These are phyloP conservation scores for Erysiphe pulchra DNA, from an alignment of 2,329 filamentous ascomycete species.

Conservation along the genomic window DNA sequence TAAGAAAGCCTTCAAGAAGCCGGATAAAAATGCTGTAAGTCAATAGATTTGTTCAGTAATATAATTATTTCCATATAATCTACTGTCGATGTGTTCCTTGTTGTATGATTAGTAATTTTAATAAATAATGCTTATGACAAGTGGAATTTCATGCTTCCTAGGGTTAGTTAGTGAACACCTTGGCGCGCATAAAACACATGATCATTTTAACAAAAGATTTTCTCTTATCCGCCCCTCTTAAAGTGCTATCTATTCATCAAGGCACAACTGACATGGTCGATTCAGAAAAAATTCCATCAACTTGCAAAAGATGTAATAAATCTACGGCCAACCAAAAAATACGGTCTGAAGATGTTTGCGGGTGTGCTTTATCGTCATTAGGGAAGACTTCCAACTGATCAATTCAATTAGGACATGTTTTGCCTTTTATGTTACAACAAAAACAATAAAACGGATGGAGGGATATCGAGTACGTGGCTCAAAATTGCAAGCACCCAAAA, in stretches of 20 bases:
- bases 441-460: conserved; percentile 56
- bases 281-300: not conserved
- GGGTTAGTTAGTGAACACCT: too few relatives aligned
- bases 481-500: conserved; percentile 13
- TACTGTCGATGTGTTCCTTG: too few relatives aligned
- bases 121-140: too few relatives aligned
- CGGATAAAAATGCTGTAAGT: not conserved
- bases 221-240: too few relatives aligned
- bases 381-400: conserved; percentile 1
- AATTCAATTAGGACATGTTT: conserved; percentile 39
- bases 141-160: too few relatives aligned
- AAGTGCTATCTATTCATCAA: too few relatives aligned
- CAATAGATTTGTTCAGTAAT: too few relatives aligned
- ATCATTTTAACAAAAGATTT: too few relatives aligned
- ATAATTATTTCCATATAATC: too few relatives aligned
- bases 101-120: too few relatives aligned
- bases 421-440: conserved; percentile 47
- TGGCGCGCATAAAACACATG: too few relatives aligned
- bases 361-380: conserved; percentile 5
- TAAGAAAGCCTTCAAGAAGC: not conserved
- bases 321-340: conserved; percentile 11
- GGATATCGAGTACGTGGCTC: conserved; percentile 26
- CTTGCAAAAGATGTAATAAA: conserved; percentile 12
- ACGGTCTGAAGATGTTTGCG: conserved; percentile 13
- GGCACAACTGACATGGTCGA: too few relatives aligned